Evolutionary conservation across 495 filamentous ascomycete genomes (phyloP).

Genomic region (Acidomyces sp.): DNA sequence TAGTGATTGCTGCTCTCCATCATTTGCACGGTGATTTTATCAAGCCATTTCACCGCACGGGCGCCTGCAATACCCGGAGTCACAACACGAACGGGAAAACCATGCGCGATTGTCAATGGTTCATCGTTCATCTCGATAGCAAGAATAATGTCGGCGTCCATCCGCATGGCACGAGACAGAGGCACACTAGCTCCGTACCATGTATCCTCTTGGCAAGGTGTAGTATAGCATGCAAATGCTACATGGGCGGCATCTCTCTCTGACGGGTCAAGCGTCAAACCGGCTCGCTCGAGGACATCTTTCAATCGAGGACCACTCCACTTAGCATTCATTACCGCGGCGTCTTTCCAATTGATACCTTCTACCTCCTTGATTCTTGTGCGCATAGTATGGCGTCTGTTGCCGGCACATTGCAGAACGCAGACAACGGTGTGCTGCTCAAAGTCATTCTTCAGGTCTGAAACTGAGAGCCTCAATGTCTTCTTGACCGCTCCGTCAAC

Average conservation of each 20-base stretch:
- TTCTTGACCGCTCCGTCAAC: constrained; percentile 32
- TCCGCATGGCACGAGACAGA: constrained; percentile 35
- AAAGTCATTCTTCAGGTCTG: constrained; percentile 34
- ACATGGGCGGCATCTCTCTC: constrained; percentile 32
- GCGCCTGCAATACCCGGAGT: constrained; percentile 30
- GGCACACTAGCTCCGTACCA: constrained; percentile 45
- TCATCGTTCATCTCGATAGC: constrained; percentile 36
- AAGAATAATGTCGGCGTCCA: constrained; percentile 39
- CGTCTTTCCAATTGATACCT: constrained; percentile 52
- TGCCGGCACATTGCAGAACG: constrained; percentile 51
- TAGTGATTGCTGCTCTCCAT: constrained; percentile 26
- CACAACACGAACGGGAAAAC: constrained; percentile 28
- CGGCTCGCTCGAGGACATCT: constrained; percentile 40
- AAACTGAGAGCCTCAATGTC: constrained; percentile 25
- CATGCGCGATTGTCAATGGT: constrained; percentile 25
- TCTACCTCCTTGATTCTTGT: constrained; percentile 44
- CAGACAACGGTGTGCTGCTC: constrained; percentile 41
- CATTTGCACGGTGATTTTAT: constrained; percentile 26
- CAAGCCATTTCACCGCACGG: constrained; percentile 31
- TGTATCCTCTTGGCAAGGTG: constrained; percentile 38
- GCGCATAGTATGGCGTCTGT: constrained; percentile 52
- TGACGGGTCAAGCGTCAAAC: constrained; percentile 9
- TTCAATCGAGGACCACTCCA: constrained; percentile 44
- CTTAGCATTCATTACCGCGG: constrained; percentile 49
- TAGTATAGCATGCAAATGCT: constrained; percentile 41